Evolutionary conservation across 2,329 filamentous ascomycete genomes (phyloP).

Genomic region (Harringtonia lauricola): DNA sequence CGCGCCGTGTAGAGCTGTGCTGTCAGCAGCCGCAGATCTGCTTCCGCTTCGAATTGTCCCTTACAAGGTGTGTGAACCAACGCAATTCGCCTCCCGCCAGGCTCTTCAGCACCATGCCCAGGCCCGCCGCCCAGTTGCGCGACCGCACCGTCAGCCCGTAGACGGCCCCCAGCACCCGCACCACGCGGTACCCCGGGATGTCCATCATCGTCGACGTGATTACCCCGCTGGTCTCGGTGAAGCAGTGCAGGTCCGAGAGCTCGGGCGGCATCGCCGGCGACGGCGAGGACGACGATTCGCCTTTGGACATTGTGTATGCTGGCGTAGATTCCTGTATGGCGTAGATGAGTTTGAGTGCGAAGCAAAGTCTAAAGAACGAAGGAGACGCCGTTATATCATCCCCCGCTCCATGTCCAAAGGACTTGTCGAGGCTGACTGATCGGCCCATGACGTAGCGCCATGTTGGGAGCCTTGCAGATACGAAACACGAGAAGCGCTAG

Average conservation of each 20-base stretch:
- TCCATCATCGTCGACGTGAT: constrained; percentile 55
- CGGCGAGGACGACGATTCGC: not conserved
- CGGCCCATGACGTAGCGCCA: no score
- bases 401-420: no score
- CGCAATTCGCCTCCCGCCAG: constrained; percentile 46
- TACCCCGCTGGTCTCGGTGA: constrained; percentile 44
- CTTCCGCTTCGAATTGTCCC: no score
- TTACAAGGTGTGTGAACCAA: constrained; percentile 45
- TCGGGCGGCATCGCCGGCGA: constrained; percentile 10
- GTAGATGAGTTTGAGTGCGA: no score
- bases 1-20: constrained; percentile 43
- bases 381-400: no score
- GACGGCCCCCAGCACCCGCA: constrained; percentile 44
- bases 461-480: no score
- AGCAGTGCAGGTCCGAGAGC: constrained; percentile 35
- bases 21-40: not conserved
- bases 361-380: no score
- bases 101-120: constrained; percentile 45
- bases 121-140: constrained; percentile 44
- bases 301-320: no score
- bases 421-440: no score
- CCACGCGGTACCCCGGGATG: constrained; percentile 47
- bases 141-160: constrained; percentile 29
- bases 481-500: no score
- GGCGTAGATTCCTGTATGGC: no score